Evolutionary conservation across 2,329 filamentous ascomycete genomes (phyloP), one percentile per base, ranked within the genome.

Genomic region (Fusarium tanahbumbuense): DNA sequence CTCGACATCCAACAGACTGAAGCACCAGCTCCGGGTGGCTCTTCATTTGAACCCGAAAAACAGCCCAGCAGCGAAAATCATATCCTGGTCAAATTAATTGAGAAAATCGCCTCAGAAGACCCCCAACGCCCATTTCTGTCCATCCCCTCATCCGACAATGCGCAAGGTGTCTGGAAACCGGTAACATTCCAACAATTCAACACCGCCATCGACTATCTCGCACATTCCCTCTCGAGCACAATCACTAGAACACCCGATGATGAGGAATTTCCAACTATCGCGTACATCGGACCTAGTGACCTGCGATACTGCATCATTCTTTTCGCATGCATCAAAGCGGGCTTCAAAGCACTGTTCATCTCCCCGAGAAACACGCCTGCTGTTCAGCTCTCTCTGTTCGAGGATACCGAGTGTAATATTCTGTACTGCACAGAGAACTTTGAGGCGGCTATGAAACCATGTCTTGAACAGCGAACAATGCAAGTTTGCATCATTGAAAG

Each of bases 311-410:
- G 40, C 0, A 40, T 28, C 0, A 37, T 64, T 1, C 22, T 59
- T 0, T 22, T 64, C 0, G 60, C 61, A 6, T 64, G 45, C 12
- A n/a, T 64, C 0, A 50, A 41, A 2, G 60, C 60, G 0, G 45
- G 61, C 3, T 64, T 42, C n/a, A 64, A 59, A 2, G 61, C 52
- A 0, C 44, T 64, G 0, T 64, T 64, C 3, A 50, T 64, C 11
- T 64, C 61, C 0, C 60, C 60, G 0, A 22, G 61, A 8, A 64
- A 64, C 3, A 46, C 60, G 0, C 7, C 52, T 1, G 25, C 45
- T 1, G 60, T 64, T 5, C 61, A 64, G 8, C n/a, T 64, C 1
- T 64, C 61, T 1, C 40, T 64, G 1, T 64, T 64, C 1, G 32
- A 64, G 8, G 22, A 16, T 3, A 64, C 60, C 0, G 4, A 41